Evolutionary conservation across 2,329 filamentous ascomycete species (phyloP).

Genomic region (Dothideomycetes sp.): DNA sequence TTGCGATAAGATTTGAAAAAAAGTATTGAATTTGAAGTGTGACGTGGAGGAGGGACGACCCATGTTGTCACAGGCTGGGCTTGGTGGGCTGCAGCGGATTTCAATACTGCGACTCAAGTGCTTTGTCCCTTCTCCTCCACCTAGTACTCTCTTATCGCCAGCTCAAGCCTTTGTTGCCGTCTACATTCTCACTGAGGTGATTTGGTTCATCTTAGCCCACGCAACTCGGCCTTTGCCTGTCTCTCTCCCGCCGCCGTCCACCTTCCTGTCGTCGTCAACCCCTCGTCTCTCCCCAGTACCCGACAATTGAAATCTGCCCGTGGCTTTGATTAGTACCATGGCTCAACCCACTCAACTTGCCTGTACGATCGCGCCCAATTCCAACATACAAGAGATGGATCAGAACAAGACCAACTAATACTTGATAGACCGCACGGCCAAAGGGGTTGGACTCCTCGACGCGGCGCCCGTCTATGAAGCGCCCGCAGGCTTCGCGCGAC

Average conservation of each 20-base stretch:
- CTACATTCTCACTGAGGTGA: constrained; percentile 9
- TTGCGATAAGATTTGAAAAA: too few relatives aligned
- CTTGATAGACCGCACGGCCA: constrained; percentile 71
- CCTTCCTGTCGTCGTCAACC: constrained; percentile 2
- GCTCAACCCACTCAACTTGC: constrained; percentile 88
- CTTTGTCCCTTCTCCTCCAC: too few relatives aligned
- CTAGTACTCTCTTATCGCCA: too few relatives aligned
- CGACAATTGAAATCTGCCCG: constrained; percentile 9
- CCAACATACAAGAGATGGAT: not conserved
- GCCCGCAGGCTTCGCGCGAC: constrained; percentile 67
- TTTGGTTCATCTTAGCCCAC: constrained; percentile 12
- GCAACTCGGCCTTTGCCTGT: constrained; percentile 12
- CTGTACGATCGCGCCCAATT: constrained; percentile 43
- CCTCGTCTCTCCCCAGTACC: constrained; percentile 3
- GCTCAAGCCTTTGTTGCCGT: constrained; percentile 11
- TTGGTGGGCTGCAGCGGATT: too few relatives aligned
- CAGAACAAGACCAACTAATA: constrained; percentile 12
- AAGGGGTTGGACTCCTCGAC: constrained; percentile 90
- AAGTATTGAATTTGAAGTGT: too few relatives aligned
- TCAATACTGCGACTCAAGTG: too few relatives aligned
- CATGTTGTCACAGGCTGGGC: too few relatives aligned
- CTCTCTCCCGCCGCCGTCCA: not conserved
- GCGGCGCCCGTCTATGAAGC: constrained; percentile 79
- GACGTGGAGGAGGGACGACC: too few relatives aligned
- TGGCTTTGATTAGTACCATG: constrained; percentile 63